Conservation (phyloP, 2,329 filamentous ascomycete species). For the Acephala macrosclerotiorum region DNA sequence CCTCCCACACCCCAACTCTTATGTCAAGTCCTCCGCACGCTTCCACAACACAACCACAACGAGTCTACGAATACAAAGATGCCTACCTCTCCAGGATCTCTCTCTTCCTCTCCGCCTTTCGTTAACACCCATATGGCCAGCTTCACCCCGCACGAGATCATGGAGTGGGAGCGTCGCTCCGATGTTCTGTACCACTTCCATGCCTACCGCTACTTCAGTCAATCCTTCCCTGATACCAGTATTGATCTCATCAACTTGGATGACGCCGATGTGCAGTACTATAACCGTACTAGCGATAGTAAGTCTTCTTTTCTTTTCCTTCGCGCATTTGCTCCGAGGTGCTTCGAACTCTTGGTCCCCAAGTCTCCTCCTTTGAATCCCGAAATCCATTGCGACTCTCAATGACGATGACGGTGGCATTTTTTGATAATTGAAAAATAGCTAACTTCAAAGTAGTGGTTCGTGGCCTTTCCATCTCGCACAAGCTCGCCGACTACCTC, state of each 20-base stretch:
- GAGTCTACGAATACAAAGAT: not conserved
- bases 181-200: conserved; percentile 21
- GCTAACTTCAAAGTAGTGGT: conserved; percentile 9
- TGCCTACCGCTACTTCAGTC: conserved; percentile 8
- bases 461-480: not conserved
- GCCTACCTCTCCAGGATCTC: not conserved
- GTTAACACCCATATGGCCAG: not conserved
- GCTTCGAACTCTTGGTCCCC: too few relatives aligned
- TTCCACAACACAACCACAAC: not conserved
- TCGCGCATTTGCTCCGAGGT: not conserved
- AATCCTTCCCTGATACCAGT: not conserved
- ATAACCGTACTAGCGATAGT: not conserved
- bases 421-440: not conserved
- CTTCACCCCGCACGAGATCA: not conserved
- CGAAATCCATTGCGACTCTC: not conserved
- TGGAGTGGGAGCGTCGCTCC: conserved; percentile 12
- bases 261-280: conserved; percentile 2
- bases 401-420: not conserved
- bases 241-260: conserved; percentile 15
- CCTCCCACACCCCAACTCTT: too few relatives aligned
- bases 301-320: not conserved
- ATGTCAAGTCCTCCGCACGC: too few relatives aligned
- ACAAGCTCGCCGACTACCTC: conserved; percentile 17
- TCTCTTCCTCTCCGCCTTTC: not conserved
- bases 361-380: not conserved